Percentiles rank a stretch among this genome's conserved stretches.
Evolutionary conservation across 139 green algal genomes (phyloP).

Genomic region (Ettlia oleoabundans): DNA sequence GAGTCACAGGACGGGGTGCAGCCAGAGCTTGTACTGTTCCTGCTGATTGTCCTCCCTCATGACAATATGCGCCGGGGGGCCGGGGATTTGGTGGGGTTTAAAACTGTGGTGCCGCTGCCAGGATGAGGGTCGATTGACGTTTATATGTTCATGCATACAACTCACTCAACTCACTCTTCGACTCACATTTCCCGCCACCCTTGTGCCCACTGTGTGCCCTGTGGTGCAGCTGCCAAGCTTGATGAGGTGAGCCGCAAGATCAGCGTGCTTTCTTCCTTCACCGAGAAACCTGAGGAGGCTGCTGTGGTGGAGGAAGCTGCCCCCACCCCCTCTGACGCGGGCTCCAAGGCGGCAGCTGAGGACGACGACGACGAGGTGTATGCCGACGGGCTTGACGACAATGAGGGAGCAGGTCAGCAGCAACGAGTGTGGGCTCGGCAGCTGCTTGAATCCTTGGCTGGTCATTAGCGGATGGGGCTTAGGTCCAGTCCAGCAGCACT

Average conservation of each 20-base stretch:
- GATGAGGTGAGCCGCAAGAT: conserved; percentile 53
- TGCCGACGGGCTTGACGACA: conserved; percentile 23
- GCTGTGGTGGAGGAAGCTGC: not conserved
- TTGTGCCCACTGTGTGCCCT: not conserved
- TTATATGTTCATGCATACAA: too few species aligned
- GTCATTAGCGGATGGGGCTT: too few species aligned
- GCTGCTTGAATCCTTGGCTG: too few species aligned
- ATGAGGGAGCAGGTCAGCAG: conserved; percentile 15
- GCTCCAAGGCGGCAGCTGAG: not conserved
- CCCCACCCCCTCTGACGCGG: not conserved
- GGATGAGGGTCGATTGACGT: too few species aligned
- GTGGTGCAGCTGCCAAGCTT: conserved; percentile 42
- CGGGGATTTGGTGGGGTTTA: too few species aligned
- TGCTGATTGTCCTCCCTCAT: too few species aligned
- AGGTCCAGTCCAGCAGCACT: too few species aligned
- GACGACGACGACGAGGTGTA: conserved; percentile 16
- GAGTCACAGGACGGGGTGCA: too few species aligned
- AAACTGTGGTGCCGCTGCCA: too few species aligned
- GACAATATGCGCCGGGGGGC: too few species aligned
- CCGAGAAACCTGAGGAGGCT: conserved; percentile 5
- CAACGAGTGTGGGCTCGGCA: not conserved
- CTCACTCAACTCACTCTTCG: not conserved
- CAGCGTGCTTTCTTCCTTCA: conserved; percentile 49
- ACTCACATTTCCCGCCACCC: not conserved
- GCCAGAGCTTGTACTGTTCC: too few species aligned